Conservation (phyloP, 2,329 filamentous ascomycete species). For the Pseudogymnoascus sp. region DNA sequence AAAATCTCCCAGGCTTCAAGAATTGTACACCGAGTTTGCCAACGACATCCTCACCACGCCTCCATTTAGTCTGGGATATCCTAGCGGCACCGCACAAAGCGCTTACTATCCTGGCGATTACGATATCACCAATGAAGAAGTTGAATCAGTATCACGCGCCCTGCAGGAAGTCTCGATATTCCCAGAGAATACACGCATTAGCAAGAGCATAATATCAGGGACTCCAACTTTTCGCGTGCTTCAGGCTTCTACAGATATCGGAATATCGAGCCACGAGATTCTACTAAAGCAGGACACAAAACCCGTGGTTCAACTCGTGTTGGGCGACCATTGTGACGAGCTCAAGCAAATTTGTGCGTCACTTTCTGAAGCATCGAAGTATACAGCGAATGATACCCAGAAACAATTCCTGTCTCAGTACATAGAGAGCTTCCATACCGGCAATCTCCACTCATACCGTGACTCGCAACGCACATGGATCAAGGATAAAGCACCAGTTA, state of each 20-base stretch:
- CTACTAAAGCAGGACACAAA: background rate
- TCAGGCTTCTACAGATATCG: conserved; percentile 27
- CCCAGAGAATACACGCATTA: conserved; percentile 52
- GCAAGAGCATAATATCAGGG: conserved; percentile 30
- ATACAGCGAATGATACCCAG: conserved; percentile 47
- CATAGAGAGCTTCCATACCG: conserved; percentile 47
- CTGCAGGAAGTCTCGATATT: conserved; percentile 44
- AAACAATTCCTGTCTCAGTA: conserved; percentile 45
- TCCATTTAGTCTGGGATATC: conserved; percentile 50
- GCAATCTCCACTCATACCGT: conserved; percentile 48
- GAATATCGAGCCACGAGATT: conserved; percentile 20
- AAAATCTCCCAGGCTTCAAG: conserved; percentile 33
- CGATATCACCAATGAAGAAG: conserved; percentile 45
- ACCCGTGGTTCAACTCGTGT: conserved; percentile 39
- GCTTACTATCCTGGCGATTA: conserved; percentile 49
- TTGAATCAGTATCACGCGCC: conserved; percentile 43
- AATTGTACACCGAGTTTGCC: conserved; percentile 36
- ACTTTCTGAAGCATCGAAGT: conserved; percentile 39
- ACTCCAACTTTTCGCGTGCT: conserved; percentile 42
- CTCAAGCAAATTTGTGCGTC: conserved; percentile 42
- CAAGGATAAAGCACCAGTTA: conserved; percentile 46
- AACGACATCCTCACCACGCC: conserved; percentile 42
- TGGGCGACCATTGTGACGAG: conserved; percentile 46
- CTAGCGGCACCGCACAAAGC: conserved; percentile 44
- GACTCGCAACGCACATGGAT: conserved; percentile 51